A percentile compares a stretch with the other conserved stretches of the same genome.
phyloP scores from a whole-genome alignment of 129 eudicot genomes.

The Artemisia argyi region DNA sequence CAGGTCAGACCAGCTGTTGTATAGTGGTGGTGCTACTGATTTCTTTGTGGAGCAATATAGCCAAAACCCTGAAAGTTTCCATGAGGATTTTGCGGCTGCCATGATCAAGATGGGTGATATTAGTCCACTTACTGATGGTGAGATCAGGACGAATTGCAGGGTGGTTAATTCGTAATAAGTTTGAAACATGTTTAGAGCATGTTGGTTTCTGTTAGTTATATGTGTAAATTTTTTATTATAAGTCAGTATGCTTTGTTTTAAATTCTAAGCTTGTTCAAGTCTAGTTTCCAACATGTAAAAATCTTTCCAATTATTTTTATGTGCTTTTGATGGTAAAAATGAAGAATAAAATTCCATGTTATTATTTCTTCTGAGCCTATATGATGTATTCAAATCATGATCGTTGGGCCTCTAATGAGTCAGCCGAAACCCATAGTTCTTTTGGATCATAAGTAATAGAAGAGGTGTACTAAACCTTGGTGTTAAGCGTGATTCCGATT shows the following conservation, averaged over 20 bases:
- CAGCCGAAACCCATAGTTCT: too few species aligned
- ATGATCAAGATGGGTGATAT: slow-evolving; percentile 78
- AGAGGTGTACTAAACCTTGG: too few species aligned
- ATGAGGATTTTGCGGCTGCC: slow-evolving; percentile 47
- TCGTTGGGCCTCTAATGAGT: too few species aligned
- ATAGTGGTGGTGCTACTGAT: slow-evolving; percentile 49
- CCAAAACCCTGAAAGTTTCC: slow-evolving; percentile 21
- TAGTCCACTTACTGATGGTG: slow-evolving; percentile 60
- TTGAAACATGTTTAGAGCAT: neutral
- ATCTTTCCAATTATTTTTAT: neutral
- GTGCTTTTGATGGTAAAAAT: neutral
- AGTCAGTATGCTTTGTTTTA: neutral
- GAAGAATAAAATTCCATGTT: too few species aligned
- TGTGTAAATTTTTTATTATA: slow-evolving; percentile 6
- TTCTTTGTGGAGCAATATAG: slow-evolving; percentile 42
- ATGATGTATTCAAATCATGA: neutral
- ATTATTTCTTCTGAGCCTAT: too few species aligned
- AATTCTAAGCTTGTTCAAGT: neutral
- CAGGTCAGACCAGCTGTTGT: slow-evolving; percentile 57
- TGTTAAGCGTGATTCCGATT: too few species aligned
- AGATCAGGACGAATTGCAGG: slow-evolving; percentile 62
- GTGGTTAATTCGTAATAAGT: slow-evolving; percentile 31
- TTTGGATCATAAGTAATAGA: too few species aligned
- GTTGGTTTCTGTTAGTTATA: neutral
- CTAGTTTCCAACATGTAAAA: slow-evolving; percentile 1